Percentiles rank a stretch among this genome's conserved stretches.
These are phyloP conservation scores for Vigna radiata DNA, from an alignment of 306 rosid genomes.

Conservation along the genomic window DNA sequence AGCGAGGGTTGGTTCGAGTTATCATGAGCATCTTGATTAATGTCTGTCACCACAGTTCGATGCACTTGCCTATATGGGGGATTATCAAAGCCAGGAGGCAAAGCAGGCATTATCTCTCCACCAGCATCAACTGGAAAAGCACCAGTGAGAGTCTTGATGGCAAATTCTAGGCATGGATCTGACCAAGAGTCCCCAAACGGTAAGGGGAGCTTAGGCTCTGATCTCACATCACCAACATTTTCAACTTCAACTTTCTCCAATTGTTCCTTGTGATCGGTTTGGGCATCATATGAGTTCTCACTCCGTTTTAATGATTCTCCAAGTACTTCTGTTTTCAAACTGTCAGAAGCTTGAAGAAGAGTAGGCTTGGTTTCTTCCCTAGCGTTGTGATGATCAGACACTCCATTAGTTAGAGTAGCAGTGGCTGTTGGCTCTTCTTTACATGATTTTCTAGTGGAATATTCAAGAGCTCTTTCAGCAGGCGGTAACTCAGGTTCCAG, in stretches of 20 bases:
- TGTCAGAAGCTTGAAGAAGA: slow-evolving; percentile 41
- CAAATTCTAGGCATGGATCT: slow-evolving; percentile 93
- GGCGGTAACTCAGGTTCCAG: slow-evolving; percentile 66
- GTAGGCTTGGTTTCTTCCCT: slow-evolving; percentile 37
- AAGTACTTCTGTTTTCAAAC: slow-evolving; percentile 37
- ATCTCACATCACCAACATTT: slow-evolving; percentile 45
- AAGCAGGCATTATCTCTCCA: slow-evolving; percentile 43
- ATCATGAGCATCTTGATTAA: slow-evolving; percentile 46
- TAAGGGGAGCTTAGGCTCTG: slow-evolving; percentile 55
- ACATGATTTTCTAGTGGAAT: slow-evolving; percentile 48
- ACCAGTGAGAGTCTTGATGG: slow-evolving; percentile 91
- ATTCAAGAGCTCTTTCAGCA: slow-evolving; percentile 58
- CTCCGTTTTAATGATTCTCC: slow-evolving; percentile 42
- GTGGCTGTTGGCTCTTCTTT: slow-evolving; percentile 41
- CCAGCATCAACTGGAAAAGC: slow-evolving; percentile 74
- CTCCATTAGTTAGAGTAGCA: slow-evolving; percentile 50
- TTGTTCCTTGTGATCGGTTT: slow-evolving; percentile 49
- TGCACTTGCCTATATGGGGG: slow-evolving; percentile 45
- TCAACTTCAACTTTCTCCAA: slow-evolving; percentile 52
- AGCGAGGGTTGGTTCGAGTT: slow-evolving; percentile 51
- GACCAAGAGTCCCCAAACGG: slow-evolving; percentile 78
- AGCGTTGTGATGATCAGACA: slow-evolving; percentile 41
- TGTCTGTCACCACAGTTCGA: slow-evolving; percentile 47
- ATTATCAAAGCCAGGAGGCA: slow-evolving; percentile 44
- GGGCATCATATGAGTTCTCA: slow-evolving; percentile 45